phyloP scores from a whole-genome alignment of 805 yeast genomes.

The Metschnikowia dekortorum region DNA sequence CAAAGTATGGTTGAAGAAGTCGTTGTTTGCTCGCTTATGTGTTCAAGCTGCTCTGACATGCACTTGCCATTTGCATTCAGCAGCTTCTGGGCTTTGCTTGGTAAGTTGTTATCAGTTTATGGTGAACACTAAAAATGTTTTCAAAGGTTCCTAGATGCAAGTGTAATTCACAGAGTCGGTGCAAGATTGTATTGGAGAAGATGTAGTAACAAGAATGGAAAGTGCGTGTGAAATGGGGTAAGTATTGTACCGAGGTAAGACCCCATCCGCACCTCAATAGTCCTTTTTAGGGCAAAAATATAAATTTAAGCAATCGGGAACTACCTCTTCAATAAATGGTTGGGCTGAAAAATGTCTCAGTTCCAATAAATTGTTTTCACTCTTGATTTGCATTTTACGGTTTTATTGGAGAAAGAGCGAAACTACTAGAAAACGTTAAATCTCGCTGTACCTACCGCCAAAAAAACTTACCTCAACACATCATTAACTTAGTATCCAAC shows the following conservation, averaged over 20 bases:
- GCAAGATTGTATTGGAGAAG: not conserved
- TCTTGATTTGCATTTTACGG: no score
- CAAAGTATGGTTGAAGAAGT: not conserved
- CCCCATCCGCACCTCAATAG: not conserved
- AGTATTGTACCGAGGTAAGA: not conserved
- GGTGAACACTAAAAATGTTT: not conserved
- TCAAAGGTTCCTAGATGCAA: no score
- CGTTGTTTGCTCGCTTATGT: not conserved
- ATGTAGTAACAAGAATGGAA: not conserved
- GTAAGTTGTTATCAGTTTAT: not conserved
- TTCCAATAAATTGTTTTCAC: not conserved
- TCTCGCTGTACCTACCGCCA: no score
- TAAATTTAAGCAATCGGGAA: no score
- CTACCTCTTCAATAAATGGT: no score
- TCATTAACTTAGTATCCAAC: no score
- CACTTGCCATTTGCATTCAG: not conserved
- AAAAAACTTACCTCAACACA: no score
- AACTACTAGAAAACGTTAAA: no score
- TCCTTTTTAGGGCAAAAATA: not conserved
- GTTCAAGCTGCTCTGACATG: not conserved
- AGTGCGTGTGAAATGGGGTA: conserved; percentile 1
- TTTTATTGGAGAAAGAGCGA: no score
- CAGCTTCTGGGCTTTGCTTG: not conserved
- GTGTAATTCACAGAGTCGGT: not conserved
- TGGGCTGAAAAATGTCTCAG: not conserved